A percentile compares a stretch with the other conserved stretches of the same genome.
Evolutionary conservation across 2,329 filamentous ascomycete species (phyloP).

Genomic region (Paecilomyces niveus): DNA sequence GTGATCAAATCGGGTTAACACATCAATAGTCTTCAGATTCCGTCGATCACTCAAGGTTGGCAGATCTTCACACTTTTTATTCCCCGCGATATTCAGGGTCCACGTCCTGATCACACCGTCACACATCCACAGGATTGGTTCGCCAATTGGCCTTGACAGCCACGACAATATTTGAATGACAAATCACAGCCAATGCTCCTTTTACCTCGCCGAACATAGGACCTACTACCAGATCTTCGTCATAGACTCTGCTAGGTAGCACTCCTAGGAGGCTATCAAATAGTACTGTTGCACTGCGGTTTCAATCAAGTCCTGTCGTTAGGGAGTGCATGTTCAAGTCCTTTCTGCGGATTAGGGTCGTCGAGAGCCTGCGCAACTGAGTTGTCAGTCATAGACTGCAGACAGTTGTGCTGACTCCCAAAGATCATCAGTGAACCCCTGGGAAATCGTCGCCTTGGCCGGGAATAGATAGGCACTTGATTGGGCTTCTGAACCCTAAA

Average conservation of each 20-base stretch:
- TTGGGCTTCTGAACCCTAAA: background rate
- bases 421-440: background rate
- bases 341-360: background rate
- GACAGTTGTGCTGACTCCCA: background rate
- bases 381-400: background rate
- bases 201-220: background rate
- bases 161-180: background rate
- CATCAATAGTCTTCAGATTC: conserved; percentile 34
- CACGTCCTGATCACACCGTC: background rate
- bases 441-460: background rate
- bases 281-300: background rate
- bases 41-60: conserved; percentile 24
- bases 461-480: background rate
- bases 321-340: background rate
- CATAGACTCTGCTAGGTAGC: background rate
- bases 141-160: background rate
- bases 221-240: background rate
- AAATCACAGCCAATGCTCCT: background rate
- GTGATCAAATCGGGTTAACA: conserved; percentile 25
- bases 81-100: conserved; percentile 1
- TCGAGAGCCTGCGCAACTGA: background rate
- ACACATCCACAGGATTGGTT: background rate
- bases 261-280: background rate
- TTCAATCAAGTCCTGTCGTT: background rate
- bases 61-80: conserved; percentile 13